Percentiles rank a stretch among this genome's conserved stretches.
These are phyloP conservation scores for Trifolium repens DNA, from an alignment of 306 rosid genomes.

Conservation along the genomic window DNA sequence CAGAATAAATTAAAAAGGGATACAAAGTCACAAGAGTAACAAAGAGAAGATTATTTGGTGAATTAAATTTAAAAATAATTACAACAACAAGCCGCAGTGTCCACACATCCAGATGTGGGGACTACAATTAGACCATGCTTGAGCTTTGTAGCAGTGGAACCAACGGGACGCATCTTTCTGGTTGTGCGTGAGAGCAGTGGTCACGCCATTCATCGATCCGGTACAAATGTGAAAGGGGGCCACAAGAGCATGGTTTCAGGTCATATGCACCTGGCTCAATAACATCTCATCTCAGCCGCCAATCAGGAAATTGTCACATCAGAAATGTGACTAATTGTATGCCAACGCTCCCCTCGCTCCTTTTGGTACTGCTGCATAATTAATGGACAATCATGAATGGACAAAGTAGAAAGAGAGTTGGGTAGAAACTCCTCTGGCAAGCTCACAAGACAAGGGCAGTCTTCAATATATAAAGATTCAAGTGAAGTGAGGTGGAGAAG, in stretches of 20 bases:
- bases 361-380: background rate
- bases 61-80: too few relatives aligned
- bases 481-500: slow-evolving; percentile 43
- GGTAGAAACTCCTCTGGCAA: slow-evolving; percentile 34
- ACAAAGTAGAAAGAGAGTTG: background rate
- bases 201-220: background rate
- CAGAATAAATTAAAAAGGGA: too few relatives aligned
- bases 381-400: rapidly evolving
- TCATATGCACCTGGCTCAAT: background rate
- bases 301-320: background rate
- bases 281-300: background rate
- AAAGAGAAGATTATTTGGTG: background rate
- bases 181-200: background rate
- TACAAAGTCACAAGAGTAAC: background rate
- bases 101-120: background rate
- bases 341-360: slow-evolving; percentile 26
- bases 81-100: background rate
- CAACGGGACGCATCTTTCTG: background rate
- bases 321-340: slow-evolving; percentile 33
- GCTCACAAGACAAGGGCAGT: slow-evolving; percentile 22
- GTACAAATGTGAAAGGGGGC: background rate
- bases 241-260: background rate
- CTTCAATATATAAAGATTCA: rapidly evolving
- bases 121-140: background rate
- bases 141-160: background rate